Percentiles rank a stretch among this genome's conserved stretches.
Conservation (phyloP, 2,329 filamentous ascomycete genomes). For the Beauveria rudraprayagi region DNA sequence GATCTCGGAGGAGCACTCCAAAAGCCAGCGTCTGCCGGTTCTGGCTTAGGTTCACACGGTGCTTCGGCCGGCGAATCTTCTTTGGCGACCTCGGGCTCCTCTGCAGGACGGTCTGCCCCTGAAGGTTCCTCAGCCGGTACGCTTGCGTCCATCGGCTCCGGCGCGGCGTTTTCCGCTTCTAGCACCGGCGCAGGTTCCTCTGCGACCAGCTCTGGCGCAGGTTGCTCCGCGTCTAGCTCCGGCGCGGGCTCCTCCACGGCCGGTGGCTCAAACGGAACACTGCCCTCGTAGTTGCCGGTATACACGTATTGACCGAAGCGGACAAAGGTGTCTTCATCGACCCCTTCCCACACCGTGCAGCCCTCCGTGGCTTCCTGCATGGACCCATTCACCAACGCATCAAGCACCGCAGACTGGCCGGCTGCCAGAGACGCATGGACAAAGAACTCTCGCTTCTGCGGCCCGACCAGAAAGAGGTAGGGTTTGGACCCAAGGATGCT, state of each 20-base stretch:
- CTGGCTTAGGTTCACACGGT: neutral
- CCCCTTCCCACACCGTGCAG: neutral
- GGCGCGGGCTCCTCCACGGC: neutral
- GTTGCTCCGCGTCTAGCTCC: neutral
- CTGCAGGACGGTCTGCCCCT: too few relatives aligned
- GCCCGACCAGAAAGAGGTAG: neutral
- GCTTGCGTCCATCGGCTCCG: too few relatives aligned
- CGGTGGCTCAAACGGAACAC: neutral
- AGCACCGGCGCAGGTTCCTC: neutral
- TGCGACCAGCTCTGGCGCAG: neutral
- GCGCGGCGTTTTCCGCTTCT: neutral
- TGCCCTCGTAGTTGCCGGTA: neutral
- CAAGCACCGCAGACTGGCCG: neutral
- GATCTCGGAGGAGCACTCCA: neutral
- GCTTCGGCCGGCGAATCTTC: neutral
- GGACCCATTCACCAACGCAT: neutral
- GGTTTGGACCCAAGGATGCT: neutral
- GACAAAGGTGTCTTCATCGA: neutral
- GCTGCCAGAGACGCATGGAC: neutral
- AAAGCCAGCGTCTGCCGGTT: neutral
- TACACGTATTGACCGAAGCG: neutral
- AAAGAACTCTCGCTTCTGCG: neutral
- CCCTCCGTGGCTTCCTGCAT: neutral
- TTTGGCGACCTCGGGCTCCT: too few relatives aligned
- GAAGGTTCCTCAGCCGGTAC: too few relatives aligned